Conservation (phyloP, 352 stramenopile genomes). For the Elongisporangium anandrum region DNA sequence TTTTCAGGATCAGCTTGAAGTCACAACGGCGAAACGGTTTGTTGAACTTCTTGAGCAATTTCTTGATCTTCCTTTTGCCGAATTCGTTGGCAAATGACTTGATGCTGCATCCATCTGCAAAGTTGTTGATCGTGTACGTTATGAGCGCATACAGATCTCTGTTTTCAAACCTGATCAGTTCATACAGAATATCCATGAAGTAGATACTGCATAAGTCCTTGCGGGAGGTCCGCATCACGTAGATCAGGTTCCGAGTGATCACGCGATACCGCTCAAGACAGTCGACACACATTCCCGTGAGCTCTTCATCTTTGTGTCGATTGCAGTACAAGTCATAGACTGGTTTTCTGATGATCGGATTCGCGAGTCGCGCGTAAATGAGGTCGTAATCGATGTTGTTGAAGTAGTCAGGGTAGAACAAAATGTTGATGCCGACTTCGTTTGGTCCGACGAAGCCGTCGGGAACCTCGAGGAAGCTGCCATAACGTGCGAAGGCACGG, state of each 20-base stretch:
- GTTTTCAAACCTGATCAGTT: slow-evolving; percentile 8
- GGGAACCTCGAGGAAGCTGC: not conserved
- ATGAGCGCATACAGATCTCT: slow-evolving; percentile 9
- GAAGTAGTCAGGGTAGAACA: slow-evolving; percentile 9
- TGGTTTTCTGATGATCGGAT: slow-evolving; percentile 4
- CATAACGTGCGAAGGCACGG: slow-evolving; percentile 1
- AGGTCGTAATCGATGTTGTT: slow-evolving; percentile 8
- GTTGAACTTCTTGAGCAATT: slow-evolving; percentile 5
- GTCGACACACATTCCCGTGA: slow-evolving; percentile 6
- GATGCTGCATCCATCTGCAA: slow-evolving; percentile 6
- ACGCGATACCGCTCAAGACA: slow-evolving; percentile 6
- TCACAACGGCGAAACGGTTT: slow-evolving; percentile 2
- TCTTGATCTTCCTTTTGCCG: slow-evolving; percentile 5
- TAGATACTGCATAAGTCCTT: slow-evolving; percentile 20
- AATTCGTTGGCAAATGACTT: slow-evolving; percentile 2
- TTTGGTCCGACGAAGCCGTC: not conserved
- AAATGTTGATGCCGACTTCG: slow-evolving; percentile 1
- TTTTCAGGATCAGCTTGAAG: slow-evolving; percentile 8
- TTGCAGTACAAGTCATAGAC: slow-evolving; percentile 7
- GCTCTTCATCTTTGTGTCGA: slow-evolving; percentile 2
- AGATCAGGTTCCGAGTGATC: slow-evolving; percentile 13
- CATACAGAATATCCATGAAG: slow-evolving; percentile 13
- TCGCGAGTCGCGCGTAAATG: slow-evolving; percentile 3
- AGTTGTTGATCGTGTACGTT: slow-evolving; percentile 6
- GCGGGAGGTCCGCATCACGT: slow-evolving; percentile 11